Conservation (phyloP, 2,329 filamentous ascomycete genomes). For the Colletotrichum navitas region DNA sequence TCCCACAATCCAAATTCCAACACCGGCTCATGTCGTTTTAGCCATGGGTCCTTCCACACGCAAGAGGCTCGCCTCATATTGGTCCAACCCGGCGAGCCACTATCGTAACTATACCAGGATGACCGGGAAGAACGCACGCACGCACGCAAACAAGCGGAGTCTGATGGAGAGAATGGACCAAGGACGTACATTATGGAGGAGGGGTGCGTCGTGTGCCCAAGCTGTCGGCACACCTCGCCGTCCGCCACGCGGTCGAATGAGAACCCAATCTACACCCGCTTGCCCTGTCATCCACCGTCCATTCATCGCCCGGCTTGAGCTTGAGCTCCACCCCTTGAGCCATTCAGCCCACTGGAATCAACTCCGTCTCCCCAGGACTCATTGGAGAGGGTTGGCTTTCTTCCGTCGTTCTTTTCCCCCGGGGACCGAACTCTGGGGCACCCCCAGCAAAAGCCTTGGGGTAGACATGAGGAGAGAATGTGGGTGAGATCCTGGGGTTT, state of each 20-base stretch:
- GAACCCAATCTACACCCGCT: conserved; percentile 25
- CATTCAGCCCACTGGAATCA: background rate
- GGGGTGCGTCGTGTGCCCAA: background rate
- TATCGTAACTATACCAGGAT: background rate
- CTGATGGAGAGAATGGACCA: background rate
- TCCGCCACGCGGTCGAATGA: conserved; percentile 35
- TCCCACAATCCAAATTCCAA: conserved; percentile 3
- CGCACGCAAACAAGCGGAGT: background rate
- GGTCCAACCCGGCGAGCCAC: background rate
- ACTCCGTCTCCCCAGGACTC: conserved; percentile 1
- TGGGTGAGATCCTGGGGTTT: conserved; percentile 26
- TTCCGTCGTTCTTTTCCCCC: conserved; percentile 35
- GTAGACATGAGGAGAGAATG: conserved; percentile 30
- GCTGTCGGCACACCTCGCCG: conserved; percentile 10
- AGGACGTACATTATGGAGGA: background rate
- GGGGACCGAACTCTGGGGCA: conserved; percentile 20
- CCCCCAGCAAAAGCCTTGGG: conserved; percentile 26
- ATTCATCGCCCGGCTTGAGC: background rate
- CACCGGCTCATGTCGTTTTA: conserved; percentile 32
- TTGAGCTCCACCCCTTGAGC: background rate
- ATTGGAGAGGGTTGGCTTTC: background rate
- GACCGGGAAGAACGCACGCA: background rate
- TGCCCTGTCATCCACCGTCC: background rate
- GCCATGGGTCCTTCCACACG: conserved; percentile 12
- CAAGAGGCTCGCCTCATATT: background rate